Evolutionary conservation across 176 grass and related monocot species (phyloP).

Genomic region (Rhynchospora tenuis): DNA sequence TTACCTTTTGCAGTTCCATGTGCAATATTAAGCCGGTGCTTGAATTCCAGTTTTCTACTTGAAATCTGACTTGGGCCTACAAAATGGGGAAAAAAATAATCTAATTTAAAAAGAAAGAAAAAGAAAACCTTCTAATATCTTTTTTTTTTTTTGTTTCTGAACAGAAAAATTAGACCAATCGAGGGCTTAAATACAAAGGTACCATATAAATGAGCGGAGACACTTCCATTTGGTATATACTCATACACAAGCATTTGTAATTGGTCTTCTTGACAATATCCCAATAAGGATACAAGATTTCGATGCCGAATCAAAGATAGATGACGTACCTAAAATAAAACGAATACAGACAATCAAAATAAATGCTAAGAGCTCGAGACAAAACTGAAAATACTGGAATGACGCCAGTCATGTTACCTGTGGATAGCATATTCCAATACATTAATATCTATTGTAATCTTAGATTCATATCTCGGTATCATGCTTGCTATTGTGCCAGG

Average conservation of each 20-base stretch:
- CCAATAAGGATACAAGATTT: conserved; percentile 83
- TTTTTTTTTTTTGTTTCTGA: not conserved
- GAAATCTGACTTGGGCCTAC: conserved; percentile 39
- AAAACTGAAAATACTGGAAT: not conserved
- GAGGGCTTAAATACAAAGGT: conserved; percentile 14
- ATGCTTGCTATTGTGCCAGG: not conserved
- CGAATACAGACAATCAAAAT: not conserved
- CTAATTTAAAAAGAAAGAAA: not conserved
- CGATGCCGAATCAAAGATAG: conserved; percentile 67
- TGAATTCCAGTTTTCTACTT: conserved; percentile 74
- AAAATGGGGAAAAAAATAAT: not conserved
- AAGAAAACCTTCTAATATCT: not conserved
- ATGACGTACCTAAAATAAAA: conserved; percentile 46
- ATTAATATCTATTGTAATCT: not conserved
- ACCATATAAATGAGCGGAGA: conserved; percentile 88
- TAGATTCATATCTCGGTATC: not conserved
- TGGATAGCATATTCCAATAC: not conserved
- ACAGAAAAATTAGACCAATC: not conserved
- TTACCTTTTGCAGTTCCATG: conserved; percentile 87
- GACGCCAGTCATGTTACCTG: not conserved
- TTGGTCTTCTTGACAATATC: conserved; percentile 76
- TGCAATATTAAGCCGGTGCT: conserved; percentile 90
- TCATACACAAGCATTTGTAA: conserved; percentile 94
- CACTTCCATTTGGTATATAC: conserved; percentile 81
- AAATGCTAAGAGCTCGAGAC: not conserved